Base-by-base conservation (phyloP, 1,139 yeast genomes). In the Lodderomyces theae region DNA sequence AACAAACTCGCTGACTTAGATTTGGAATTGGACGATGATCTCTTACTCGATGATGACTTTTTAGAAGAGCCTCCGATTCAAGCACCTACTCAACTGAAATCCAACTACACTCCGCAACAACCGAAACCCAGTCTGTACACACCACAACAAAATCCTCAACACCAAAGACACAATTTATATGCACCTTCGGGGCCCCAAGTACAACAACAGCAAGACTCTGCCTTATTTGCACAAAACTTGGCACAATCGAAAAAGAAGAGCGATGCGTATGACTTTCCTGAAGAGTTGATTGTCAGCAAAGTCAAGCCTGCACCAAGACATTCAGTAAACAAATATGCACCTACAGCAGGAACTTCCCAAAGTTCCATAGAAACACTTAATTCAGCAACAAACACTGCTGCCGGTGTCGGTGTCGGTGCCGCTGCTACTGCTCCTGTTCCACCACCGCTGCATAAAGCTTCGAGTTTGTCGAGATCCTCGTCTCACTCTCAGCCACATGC, bases 191-290 rank as follows among this genome's bases (percentile, higher is more conserved):
- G 5, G 5, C 41, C 39, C 17, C 26, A 40, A 15, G n/a, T 32
- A 4, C 13, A 15, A 10, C 32, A 26, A 30, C 26, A 24, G 9
- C 38, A 19, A 25, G 30, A 17, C n/a, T 3, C 34, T 15, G 34
- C 30, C 21, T 13, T 12, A 7, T 34, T 22, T 34, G 23, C 7
- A 13, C 25, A 60, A 42, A 64, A 64, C 40, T 56, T 78, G 12
- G 71, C 68, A 35, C 61, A 61, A 18, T 69, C 69, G 18, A 80
- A 81, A 56, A 74, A 74, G 52, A 81, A 79, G 52, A 75, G 82
- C 13, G 87, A 82, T 61, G 87, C 88, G 1, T 87, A 86, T 54
- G 96, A 87, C 56, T 80, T 87, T 51, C 96, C 96, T 1, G 65
- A 74, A 30, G 81, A 73, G 40, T 61, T 86, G 39, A 64, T 86